These are phyloP conservation scores for Parasarocladium wereldwijsianum DNA, from an alignment of 2,329 filamentous ascomycete genomes.

Conservation along the genomic window DNA sequence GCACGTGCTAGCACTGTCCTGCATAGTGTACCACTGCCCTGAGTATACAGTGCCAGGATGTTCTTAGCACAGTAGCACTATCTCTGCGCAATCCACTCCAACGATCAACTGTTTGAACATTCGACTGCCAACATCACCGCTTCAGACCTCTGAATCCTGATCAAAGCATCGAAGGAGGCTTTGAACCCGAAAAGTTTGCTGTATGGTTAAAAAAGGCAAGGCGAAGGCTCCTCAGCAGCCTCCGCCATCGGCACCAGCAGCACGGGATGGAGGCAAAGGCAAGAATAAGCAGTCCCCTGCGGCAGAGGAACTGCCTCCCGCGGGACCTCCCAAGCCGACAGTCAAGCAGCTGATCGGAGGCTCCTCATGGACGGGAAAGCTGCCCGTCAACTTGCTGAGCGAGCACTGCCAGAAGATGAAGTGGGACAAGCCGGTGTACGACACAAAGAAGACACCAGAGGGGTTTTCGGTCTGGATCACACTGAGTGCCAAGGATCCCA, in stretches of 20 bases:
- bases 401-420: constrained; percentile 94
- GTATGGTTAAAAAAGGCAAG: constrained; percentile 40
- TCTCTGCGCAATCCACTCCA: background rate
- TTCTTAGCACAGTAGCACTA: background rate
- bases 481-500: constrained; percentile 58
- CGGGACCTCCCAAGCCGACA: constrained; percentile 42
- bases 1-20: background rate
- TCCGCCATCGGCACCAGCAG: constrained; percentile 17
- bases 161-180: no score
- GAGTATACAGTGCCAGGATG: background rate
- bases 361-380: constrained; percentile 91
- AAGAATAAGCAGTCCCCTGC: constrained; percentile 21
- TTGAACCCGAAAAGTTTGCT: constrained; percentile 4
- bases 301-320: constrained; percentile 17
- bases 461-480: constrained; percentile 73
- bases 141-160: no score
- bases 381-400: constrained; percentile 83
- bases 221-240: constrained; percentile 28
- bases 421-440: constrained; percentile 90
- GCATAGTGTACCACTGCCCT: background rate
- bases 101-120: no score
- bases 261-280: constrained; percentile 33
- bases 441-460: constrained; percentile 58
- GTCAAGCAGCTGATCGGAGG: constrained; percentile 79
- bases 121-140: no score